Evolutionary conservation across 495 filamentous ascomycete species (phyloP).

Genomic region (Thermochaetoides thermophila): DNA sequence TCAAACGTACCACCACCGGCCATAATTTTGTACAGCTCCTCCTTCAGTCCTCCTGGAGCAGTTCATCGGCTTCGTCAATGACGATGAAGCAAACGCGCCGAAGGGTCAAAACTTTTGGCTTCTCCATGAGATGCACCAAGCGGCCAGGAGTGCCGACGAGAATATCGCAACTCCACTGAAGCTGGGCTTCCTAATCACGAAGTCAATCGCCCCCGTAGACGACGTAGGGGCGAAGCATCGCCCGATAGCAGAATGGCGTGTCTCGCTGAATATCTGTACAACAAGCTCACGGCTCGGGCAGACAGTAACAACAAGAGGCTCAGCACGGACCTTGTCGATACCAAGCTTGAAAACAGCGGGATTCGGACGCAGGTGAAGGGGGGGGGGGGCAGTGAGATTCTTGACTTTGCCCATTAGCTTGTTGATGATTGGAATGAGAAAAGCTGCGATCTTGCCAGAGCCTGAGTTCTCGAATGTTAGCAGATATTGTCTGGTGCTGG

Average conservation of each 20-base stretch:
- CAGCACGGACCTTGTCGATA: conserved; percentile 46
- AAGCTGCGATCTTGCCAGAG: conserved; percentile 91
- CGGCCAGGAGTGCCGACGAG: conserved; percentile 81
- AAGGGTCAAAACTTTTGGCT: conserved; percentile 51
- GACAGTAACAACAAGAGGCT: conserved; percentile 79
- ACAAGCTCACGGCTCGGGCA: conserved; percentile 79
- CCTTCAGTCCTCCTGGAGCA: conserved; percentile 61
- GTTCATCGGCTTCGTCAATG: conserved; percentile 91
- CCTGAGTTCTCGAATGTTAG: conserved; percentile 33
- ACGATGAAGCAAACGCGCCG: conserved; percentile 67
- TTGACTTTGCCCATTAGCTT: conserved; percentile 88
- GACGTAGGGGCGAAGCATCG: conserved; percentile 86
- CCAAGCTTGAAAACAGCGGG: conserved; percentile 22
- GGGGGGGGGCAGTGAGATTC: conserved; percentile 58
- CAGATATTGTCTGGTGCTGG: no score
- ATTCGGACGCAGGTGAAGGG: no score
- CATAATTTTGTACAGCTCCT: conserved; percentile 55
- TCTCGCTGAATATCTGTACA: conserved; percentile 87
- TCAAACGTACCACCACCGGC: conserved; percentile 52
- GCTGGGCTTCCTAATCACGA: conserved; percentile 48
- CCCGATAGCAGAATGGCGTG: conserved; percentile 83
- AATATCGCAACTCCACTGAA: conserved; percentile 76
- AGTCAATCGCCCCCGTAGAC: conserved; percentile 72
- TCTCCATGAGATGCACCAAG: conserved; percentile 65
- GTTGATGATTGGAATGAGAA: conserved; percentile 76